These are phyloP conservation scores for Rhizophagus clarus DNA, from an alignment of 192 early-diverging fungal genomes.

Conservation along the genomic window DNA sequence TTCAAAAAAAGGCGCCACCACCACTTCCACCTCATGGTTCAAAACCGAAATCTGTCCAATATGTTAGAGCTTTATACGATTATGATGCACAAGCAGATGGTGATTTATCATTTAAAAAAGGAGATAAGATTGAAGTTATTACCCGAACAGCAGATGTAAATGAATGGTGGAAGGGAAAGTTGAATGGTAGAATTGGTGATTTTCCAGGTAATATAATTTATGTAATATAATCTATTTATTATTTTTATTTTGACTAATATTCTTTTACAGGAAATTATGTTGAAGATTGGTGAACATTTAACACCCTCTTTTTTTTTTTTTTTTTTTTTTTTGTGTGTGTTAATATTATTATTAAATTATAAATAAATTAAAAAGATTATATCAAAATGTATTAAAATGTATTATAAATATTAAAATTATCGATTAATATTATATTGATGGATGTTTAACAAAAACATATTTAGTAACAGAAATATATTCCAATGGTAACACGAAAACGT, in stretches of 20 bases:
- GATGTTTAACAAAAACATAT: no score
- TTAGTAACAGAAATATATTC: no score
- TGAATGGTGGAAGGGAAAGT: slow-evolving; percentile 85
- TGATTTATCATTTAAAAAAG: slow-evolving; percentile 71
- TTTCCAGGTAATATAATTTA: slow-evolving; percentile 66
- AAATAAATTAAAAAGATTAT: no score
- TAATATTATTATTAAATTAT: no score
- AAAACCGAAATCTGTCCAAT: slow-evolving; percentile 37
- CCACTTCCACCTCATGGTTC: slow-evolving; percentile 43
- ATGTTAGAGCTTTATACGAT: slow-evolving; percentile 76
- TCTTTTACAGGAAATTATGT: neutral
- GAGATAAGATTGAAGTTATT: slow-evolving; percentile 71
- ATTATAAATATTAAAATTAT: no score
- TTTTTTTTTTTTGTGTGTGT: no score
- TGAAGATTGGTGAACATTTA: neutral
- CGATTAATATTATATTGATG: no score
- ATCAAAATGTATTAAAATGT: no score
- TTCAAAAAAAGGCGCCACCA: neutral
- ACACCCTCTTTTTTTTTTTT: no score
- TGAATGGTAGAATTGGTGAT: slow-evolving; percentile 62
- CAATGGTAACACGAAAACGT: no score
- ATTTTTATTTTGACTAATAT: neutral
- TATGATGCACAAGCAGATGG: slow-evolving; percentile 73
- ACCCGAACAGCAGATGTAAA: slow-evolving; percentile 58
- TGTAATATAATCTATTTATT: neutral